Percentiles rank a stretch among this genome's conserved stretches.
These are phyloP conservation scores for Gossypium lobatum DNA, from an alignment of 441 rosid species.

Conservation along the genomic window DNA sequence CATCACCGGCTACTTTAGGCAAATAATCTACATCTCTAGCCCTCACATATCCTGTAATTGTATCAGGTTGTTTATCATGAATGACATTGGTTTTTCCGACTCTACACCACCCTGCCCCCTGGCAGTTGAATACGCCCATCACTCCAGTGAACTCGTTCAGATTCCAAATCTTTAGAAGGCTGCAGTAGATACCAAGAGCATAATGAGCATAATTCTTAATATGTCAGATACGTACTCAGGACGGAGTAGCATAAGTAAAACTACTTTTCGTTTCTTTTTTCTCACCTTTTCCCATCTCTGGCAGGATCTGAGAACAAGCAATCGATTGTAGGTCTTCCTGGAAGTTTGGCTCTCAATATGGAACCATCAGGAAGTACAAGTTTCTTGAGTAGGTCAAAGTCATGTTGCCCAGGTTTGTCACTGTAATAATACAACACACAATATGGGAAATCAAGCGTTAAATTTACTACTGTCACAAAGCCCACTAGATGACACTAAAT, in stretches of 20 bases:
- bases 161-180: constrained; percentile 77
- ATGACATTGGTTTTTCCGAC: constrained; percentile 52
- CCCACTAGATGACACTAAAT: background rate
- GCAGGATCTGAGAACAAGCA: constrained; percentile 56
- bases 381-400: constrained; percentile 50
- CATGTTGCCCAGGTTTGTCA: constrained; percentile 61
- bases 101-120: constrained; percentile 70
- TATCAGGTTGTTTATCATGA: constrained; percentile 53
- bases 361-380: constrained; percentile 63
- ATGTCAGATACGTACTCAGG: background rate
- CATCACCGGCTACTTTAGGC: constrained; percentile 38
- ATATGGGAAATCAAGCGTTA: background rate
- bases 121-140: constrained; percentile 59
- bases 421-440: constrained; percentile 20
- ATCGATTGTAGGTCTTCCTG: constrained; percentile 57
- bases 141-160: constrained; percentile 50
- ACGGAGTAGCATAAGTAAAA: background rate
- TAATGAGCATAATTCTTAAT: background rate
- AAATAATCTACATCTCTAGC: constrained; percentile 56
- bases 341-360: constrained; percentile 55
- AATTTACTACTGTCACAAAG: background rate
- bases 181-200: constrained; percentile 18
- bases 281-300: constrained; percentile 49
- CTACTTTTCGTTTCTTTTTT: background rate
- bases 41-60: constrained; percentile 41